phyloP scores from a whole-genome alignment of 2,329 filamentous ascomycete genomes.

The Bipolaris cookei region DNA sequence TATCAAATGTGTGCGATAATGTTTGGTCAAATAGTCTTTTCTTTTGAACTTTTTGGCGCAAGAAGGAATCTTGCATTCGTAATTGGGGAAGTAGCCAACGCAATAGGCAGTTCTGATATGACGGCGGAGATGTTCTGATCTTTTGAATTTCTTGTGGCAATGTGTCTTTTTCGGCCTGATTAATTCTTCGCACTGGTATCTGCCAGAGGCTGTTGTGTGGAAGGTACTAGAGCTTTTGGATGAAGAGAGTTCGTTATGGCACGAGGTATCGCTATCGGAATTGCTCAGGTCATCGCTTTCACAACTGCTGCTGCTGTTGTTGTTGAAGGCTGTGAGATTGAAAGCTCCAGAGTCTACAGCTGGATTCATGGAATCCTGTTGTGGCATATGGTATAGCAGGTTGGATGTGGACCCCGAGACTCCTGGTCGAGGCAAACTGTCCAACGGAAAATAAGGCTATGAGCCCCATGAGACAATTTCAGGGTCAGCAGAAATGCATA shows the following conservation, averaged over 20 bases:
- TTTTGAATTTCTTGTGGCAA: constrained; percentile 22
- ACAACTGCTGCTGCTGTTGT: background rate
- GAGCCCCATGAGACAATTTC: constrained; percentile 7
- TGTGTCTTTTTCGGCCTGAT: background rate
- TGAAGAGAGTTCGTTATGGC: background rate
- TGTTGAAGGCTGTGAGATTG: background rate
- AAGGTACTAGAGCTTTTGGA: background rate
- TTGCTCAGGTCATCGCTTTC: background rate
- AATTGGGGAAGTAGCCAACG: background rate
- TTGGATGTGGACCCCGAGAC: background rate
- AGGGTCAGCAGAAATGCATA: constrained; percentile 3
- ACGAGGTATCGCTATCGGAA: background rate
- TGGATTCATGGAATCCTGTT: background rate
- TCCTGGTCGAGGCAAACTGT: background rate
- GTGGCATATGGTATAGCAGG: background rate
- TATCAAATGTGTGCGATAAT: constrained; percentile 35
- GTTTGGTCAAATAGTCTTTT: constrained; percentile 31
- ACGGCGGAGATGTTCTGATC: constrained; percentile 32
- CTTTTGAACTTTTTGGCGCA: constrained; percentile 26
- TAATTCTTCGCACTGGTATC: constrained; percentile 16
- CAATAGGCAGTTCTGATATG: constrained; percentile 28
- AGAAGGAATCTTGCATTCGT: constrained; percentile 20
- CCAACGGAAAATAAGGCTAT: background rate
- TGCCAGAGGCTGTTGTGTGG: constrained; percentile 10
- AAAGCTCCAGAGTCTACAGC: background rate